Percentiles rank a stretch among this genome's conserved stretches.
These are phyloP conservation scores for Brettanomyces custersianus DNA, from an alignment of 805 yeast species.

Conservation along the genomic window DNA sequence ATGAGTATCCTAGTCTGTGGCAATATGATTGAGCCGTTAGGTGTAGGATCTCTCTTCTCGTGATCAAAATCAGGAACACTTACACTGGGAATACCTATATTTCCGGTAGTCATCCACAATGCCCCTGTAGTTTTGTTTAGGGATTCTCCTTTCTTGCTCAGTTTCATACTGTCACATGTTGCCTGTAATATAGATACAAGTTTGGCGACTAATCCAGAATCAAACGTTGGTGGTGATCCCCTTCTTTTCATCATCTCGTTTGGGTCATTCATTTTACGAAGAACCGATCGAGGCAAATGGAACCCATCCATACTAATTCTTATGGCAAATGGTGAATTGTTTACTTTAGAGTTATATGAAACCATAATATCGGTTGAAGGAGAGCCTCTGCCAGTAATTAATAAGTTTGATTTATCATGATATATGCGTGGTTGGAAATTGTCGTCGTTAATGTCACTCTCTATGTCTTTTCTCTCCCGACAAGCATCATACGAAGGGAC, in stretches of 20 bases:
- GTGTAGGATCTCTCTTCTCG: constrained; percentile 60
- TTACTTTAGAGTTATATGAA: neutral
- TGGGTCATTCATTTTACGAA: constrained; percentile 45
- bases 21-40: constrained; percentile 37
- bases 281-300: constrained; percentile 45
- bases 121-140: neutral
- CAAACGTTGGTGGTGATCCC: constrained; percentile 86
- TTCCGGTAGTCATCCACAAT: neutral
- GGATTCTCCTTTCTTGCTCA: neutral
- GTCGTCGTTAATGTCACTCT: neutral
- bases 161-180: constrained; percentile 11
- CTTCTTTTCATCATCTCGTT: constrained; percentile 51
- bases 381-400: neutral
- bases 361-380: neutral
- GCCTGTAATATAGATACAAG: constrained; percentile 23
- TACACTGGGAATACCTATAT: constrained; percentile 27
- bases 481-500: neutral
- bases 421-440: neutral
- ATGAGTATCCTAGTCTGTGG: constrained; percentile 46
- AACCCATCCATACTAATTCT: constrained; percentile 71
- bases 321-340: constrained; percentile 28
- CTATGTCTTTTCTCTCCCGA: neutral
- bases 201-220: constrained; percentile 38
- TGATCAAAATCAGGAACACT: constrained; percentile 71
- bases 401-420: neutral